These are phyloP conservation scores for Barbarea vulgaris DNA, from an alignment of 345 rosid species.

Conservation along the genomic window DNA sequence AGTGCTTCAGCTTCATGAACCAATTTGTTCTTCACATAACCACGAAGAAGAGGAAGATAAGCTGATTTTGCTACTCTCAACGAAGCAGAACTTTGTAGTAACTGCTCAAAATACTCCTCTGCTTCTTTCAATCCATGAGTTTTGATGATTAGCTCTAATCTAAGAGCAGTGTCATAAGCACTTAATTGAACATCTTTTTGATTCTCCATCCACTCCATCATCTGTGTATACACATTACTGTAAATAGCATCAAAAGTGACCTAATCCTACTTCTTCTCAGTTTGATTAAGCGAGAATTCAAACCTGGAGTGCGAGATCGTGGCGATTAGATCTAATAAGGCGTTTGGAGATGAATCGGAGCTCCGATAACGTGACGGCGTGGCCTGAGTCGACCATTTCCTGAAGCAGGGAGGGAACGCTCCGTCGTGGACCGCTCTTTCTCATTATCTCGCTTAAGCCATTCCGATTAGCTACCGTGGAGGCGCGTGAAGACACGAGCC, in stretches of 20 bases:
- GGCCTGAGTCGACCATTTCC: slow-evolving; percentile 47
- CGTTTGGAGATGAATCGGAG: slow-evolving; percentile 47
- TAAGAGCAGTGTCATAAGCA: slow-evolving; percentile 43
- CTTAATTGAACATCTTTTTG: slow-evolving; percentile 37
- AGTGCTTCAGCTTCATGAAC: slow-evolving; percentile 52
- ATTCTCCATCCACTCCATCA: slow-evolving; percentile 57
- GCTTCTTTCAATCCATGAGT: slow-evolving; percentile 46
- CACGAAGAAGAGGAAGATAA: slow-evolving; percentile 53
- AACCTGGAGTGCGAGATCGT: slow-evolving; percentile 61
- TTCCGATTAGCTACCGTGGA: background rate
- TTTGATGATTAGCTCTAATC: slow-evolving; percentile 51
- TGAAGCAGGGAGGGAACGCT: slow-evolving; percentile 44
- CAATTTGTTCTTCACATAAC: slow-evolving; percentile 50
- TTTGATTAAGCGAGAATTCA: background rate
- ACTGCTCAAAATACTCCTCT: slow-evolving; percentile 47
- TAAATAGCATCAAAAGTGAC: background rate
- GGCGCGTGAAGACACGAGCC: slow-evolving; percentile 40
- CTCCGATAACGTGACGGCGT: slow-evolving; percentile 43
- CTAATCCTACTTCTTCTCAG: background rate
- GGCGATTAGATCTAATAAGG: slow-evolving; percentile 47
- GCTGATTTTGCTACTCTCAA: slow-evolving; percentile 44
- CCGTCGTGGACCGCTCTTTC: slow-evolving; percentile 37
- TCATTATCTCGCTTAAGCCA: slow-evolving; percentile 43
- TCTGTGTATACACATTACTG: slow-evolving; percentile 28
- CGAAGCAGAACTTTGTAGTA: slow-evolving; percentile 28